Conservation (phyloP, 1,284 basidiomycete species). For the Apiotrichum sp. region DNA sequence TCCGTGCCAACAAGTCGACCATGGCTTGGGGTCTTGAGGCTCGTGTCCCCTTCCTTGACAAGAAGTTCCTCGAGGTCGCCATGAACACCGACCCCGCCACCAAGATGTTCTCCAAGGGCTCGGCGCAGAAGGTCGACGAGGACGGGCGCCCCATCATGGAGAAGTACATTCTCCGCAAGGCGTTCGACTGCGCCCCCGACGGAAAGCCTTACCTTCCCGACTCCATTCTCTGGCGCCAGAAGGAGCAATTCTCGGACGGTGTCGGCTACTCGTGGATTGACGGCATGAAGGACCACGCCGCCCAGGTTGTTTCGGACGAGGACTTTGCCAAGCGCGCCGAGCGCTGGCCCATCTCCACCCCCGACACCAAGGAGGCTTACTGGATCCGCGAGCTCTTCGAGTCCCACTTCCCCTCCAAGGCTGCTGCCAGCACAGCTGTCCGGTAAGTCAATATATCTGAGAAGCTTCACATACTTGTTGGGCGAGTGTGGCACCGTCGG, state of each 20-base stretch:
- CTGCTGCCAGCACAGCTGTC: conserved; percentile 88
- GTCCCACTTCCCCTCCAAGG: conserved; percentile 71
- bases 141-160: conserved; percentile 89
- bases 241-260: conserved; percentile 99
- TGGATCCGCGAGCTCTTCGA: conserved; percentile 93
- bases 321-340: conserved; percentile 67
- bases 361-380: conserved; percentile 97
- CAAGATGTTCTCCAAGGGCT: conserved; percentile 87
- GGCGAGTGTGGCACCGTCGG: no score
- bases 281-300: conserved; percentile 89
- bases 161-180: conserved; percentile 97
- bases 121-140: conserved; percentile 65
- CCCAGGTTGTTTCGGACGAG: conserved; percentile 69
- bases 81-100: conserved; percentile 85
- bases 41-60: conserved; percentile 98
- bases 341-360: conserved; percentile 75
- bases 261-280: conserved; percentile 99
- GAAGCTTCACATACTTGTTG: no score
- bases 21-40: conserved; percentile 99
- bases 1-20: conserved; percentile 96
- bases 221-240: conserved; percentile 96
- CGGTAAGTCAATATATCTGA: no score
- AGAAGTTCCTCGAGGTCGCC: conserved; percentile 85
- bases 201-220: conserved; percentile 85
- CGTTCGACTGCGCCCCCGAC: conserved; percentile 83